phyloP scores from a whole-genome alignment of 495 filamentous ascomycete species.

The Xylaria bambusicola region DNA sequence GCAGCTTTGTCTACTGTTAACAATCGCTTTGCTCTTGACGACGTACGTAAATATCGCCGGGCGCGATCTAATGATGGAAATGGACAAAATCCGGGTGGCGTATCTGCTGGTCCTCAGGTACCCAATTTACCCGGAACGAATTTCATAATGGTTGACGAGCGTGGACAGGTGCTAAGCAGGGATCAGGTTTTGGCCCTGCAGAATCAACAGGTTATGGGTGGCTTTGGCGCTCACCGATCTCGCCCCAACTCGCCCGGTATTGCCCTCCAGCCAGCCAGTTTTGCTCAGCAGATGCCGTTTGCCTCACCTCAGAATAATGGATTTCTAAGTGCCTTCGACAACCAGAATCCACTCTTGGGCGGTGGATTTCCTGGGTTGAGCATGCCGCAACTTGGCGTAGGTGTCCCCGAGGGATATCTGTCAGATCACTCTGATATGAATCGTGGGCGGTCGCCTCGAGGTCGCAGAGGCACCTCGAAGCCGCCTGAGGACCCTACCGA shows the following conservation, averaged over 20 bases:
- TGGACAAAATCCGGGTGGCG: conserved; percentile 43
- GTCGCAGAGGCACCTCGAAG: conserved; percentile 91
- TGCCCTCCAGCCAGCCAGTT: conserved; percentile 69
- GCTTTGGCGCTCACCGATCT: conserved; percentile 75
- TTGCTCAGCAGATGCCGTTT: conserved; percentile 68
- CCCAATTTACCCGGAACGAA: conserved; percentile 61
- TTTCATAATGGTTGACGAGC: conserved; percentile 87
- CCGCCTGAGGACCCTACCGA: conserved; percentile 98
- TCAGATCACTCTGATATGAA: conserved; percentile 91
- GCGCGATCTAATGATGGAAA: conserved; percentile 87
- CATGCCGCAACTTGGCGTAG: conserved; percentile 72
- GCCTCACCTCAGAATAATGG: conserved; percentile 94
- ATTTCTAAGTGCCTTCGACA: conserved; percentile 87
- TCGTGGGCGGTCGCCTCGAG: conserved; percentile 88
- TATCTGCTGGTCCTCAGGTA: conserved; percentile 47
- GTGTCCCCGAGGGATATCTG: conserved; percentile 79
- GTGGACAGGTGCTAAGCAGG: conserved; percentile 80
- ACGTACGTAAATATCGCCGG: conserved; percentile 90
- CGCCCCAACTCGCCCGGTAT: conserved; percentile 92
- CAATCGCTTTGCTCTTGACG: conserved; percentile 95
- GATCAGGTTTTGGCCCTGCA: conserved; percentile 88
- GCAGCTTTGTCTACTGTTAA: conserved; percentile 96
- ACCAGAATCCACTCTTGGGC: conserved; percentile 67
- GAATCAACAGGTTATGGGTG: conserved; percentile 75
- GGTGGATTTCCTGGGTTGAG: conserved; percentile 71